Conservation (phyloP, 768 basidiomycete species). For the Mycena vitilis region DNA sequence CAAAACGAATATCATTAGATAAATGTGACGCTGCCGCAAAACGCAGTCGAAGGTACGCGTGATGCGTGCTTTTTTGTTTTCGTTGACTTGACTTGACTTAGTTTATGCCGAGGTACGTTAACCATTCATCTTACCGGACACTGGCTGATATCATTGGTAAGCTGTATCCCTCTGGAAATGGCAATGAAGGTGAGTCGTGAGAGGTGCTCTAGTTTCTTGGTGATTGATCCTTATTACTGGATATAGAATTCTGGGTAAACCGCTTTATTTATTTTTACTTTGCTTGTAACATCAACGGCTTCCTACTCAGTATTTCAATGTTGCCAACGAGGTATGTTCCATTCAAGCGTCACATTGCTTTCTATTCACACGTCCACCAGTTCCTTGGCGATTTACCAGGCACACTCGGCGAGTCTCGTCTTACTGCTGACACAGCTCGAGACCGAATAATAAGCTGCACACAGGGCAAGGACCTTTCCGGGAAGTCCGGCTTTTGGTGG, state of each 20-base stretch:
- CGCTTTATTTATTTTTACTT: neutral
- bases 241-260: conserved; percentile 78
- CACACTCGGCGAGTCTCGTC: conserved; percentile 32
- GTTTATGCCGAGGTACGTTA: conserved; percentile 30
- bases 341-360: neutral
- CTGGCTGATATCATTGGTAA: conserved; percentile 67
- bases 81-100: neutral
- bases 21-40: conserved; percentile 76
- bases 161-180: conserved; percentile 72
- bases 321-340: conserved; percentile 56
- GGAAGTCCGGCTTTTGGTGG: conserved; percentile 60
- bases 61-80: too few species aligned
- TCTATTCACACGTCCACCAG: conserved; percentile 3
- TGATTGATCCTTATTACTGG: too few species aligned
- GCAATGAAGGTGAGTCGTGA: conserved; percentile 45
- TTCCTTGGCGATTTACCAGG: conserved; percentile 67
- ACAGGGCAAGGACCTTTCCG: conserved; percentile 62
- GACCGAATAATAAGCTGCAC: neutral
- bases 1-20: conserved; percentile 50
- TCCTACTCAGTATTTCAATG: conserved; percentile 70
- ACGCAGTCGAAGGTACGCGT: conserved; percentile 58
- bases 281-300: conserved; percentile 3
- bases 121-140: neutral
- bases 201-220: neutral
- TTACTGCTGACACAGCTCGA: neutral